Base-by-base conservation (phyloP, 106 monocot species). In the Allium cepa region DNA sequence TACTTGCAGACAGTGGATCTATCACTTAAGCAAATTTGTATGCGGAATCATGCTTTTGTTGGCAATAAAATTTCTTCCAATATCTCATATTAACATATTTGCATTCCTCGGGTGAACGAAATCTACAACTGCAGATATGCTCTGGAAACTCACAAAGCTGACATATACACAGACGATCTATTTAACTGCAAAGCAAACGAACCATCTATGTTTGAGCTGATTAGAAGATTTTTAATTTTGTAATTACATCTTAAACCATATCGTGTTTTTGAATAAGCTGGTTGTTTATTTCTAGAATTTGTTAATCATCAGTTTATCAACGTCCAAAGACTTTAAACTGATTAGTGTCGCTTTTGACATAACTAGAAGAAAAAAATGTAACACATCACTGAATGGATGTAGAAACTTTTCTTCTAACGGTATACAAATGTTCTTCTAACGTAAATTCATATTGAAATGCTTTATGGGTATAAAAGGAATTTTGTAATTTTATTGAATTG, bases 91-190 rank as follows among this genome's bases (percentile, higher is more conserved):
- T 17, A 64, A 9, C 18, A 64, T 47, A 49, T 64, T 48, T 17
- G 47, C 64, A 50, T 71, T 53, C 66, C 17, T 59, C 71, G 91
- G 95, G 85, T 95, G 17, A 95, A 95, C 80, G 95, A 85, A 81
- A 88, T 91, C 59, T 95, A 88, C 71, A 75, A 74, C 48, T 95
- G 95, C 72, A 91, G 75, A 68, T 95, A 91, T 76, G 69, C 62
- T 7, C 76, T 78, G 48, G 91, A 91, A 49, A 80, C 77, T 73
- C 70, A 47, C 36, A 88, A 81, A 67, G 91, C 85, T 58, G 88
- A 95, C 49, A 83, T 95, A 17, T 77, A 79, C 66, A 63, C 85
- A 46, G 94, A 91, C 12, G 56, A 71, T 70, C 75, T 95, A 64
- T 91, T 95, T 59, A 84, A 86, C 64, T 95, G 91, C 64, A 68